These are phyloP conservation scores for Plasmodium chabaudi DNA, from an alignment of 169 alveolate species.

Conservation along the genomic window DNA sequence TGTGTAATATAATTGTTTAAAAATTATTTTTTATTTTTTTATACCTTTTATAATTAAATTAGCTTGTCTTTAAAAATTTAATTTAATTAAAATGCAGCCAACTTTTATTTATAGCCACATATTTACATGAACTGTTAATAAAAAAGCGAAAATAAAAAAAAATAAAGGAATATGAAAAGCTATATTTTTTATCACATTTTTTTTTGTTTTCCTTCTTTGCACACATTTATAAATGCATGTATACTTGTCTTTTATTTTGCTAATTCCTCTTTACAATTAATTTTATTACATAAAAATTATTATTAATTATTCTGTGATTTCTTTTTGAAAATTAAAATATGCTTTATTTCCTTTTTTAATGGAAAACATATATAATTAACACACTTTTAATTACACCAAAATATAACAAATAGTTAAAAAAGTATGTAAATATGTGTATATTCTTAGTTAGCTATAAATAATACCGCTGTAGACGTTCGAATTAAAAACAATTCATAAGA, in stretches of 20 bases:
- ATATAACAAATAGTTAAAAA: neutral
- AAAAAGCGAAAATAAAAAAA: neutral
- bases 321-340: neutral
- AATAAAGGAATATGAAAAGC: neutral
- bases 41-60: too few relatives aligned
- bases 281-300: neutral
- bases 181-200: neutral
- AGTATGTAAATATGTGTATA: neutral
- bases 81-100: too few relatives aligned
- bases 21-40: too few relatives aligned
- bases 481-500: slow-evolving; percentile 1
- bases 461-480: slow-evolving; percentile 23
- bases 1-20: too few relatives aligned
- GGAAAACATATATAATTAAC: neutral
- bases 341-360: neutral
- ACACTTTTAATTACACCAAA: too few relatives aligned
- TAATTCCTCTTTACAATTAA: neutral
- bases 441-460: slow-evolving; percentile 21
- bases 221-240: neutral
- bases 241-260: neutral
- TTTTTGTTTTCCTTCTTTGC: slow-evolving; percentile 16
- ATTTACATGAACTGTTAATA: neutral
- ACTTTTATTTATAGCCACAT: too few relatives aligned
- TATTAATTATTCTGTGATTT: neutral
- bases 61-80: too few relatives aligned